Evolutionary conservation across 768 basidiomycete species (phyloP), one percentile per base, ranked within the genome.

Genomic region (Russula compacta): DNA sequence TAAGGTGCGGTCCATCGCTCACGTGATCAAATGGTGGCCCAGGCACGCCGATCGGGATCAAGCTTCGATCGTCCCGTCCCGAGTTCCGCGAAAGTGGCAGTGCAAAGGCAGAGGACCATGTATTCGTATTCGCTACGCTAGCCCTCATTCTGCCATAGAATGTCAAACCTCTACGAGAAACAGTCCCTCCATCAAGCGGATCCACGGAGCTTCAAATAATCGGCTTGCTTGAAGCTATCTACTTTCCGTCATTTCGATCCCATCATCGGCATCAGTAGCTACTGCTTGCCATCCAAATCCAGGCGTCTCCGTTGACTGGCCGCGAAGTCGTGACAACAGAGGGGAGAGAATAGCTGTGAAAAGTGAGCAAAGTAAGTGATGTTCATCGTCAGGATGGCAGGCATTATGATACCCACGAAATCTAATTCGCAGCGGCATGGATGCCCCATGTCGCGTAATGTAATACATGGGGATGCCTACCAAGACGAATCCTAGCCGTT

Each of bases 401-500:
- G 42, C 17, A 12, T 17, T 24, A 43, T 33, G 56, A 43, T 50
- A 61, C 63, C 56, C 47, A 70, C 68, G 58, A 53, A 68, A 63
- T 56, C 70, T 72, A 52, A 77, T 68, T 58, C 76, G 71, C 29
- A 71, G 69, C 55, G 77, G 56, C 4, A 56, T 44, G 73, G 56
- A 72, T 68, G 38, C 78, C 60, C 75, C 74, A 49, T 76, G 75
- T 66, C 82, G 84, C 17, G 92, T 91, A 44, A 92, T 69, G 68
- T 89, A 92, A 67, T 92, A 94, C 49, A 93, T 79, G 1, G 92
- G 92, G 53, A 94, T 75, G 7, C 92, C 92, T 59, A 81, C 81
- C 39, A 84, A 75, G 14, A 94, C 83, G 66, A 94, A 94, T 3
- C 80, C 90, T 92, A 67, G 7, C 15, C 5, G 43, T 17, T 19